Percentiles rank a stretch among this genome's conserved stretches.
phyloP scores from a whole-genome alignment of 768 basidiomycete genomes.

The Serendipita indica region DNA sequence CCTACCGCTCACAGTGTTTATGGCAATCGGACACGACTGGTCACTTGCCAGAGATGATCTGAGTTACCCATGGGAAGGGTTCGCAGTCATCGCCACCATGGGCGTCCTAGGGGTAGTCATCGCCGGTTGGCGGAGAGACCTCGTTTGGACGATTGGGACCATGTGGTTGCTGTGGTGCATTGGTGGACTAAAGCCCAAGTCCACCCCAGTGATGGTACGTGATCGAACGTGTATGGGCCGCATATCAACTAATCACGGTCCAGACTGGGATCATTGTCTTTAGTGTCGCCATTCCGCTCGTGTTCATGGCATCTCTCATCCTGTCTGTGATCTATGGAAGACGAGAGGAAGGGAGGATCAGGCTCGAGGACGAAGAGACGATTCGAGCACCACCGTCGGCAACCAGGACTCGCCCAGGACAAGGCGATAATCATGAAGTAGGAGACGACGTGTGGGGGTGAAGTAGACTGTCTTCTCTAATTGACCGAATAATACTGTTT shows the following conservation, averaged over 20 bases:
- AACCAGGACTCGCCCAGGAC: neutral
- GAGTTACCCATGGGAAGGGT: slow-evolving; percentile 56
- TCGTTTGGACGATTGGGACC: slow-evolving; percentile 62
- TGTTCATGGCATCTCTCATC: slow-evolving; percentile 26
- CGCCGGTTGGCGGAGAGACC: slow-evolving; percentile 41
- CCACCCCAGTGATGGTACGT: slow-evolving; percentile 48
- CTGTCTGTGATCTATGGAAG: slow-evolving; percentile 8
- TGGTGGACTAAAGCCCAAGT: slow-evolving; percentile 47
- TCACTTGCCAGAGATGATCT: slow-evolving; percentile 39
- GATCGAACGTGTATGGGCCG: neutral
- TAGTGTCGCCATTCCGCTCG: slow-evolving; percentile 51
- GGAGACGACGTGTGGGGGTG: neutral
- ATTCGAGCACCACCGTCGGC: neutral
- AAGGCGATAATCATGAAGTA: slow-evolving; percentile 2
- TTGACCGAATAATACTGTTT: neutral
- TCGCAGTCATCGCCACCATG: slow-evolving; percentile 55
- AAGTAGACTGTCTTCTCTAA: neutral
- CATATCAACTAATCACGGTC: neutral
- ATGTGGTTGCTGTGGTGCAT: slow-evolving; percentile 60
- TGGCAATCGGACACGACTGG: slow-evolving; percentile 54
- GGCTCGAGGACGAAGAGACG: slow-evolving; percentile 3
- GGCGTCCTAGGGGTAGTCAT: slow-evolving; percentile 37
- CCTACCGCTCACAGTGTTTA: slow-evolving; percentile 41
- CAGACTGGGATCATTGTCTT: slow-evolving; percentile 50
- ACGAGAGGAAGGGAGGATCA: slow-evolving; percentile 6